Percentiles rank a stretch among this genome's conserved stretches.
Conservation (phyloP, 345 rosid species). For the Populus simonii region DNA sequence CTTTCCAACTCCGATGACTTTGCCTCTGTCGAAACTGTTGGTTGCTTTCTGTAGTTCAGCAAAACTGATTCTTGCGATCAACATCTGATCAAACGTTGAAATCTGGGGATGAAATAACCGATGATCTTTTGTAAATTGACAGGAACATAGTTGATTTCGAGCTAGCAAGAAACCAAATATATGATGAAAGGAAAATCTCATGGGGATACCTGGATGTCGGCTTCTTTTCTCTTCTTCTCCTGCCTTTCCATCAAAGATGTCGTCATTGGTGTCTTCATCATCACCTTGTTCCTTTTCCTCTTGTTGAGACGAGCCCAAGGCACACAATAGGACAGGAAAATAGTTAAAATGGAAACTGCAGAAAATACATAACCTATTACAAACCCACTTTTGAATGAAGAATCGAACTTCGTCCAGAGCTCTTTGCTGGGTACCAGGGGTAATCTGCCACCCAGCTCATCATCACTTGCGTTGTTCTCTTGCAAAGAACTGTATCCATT, state of each 20-base stretch:
- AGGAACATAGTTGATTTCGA: background rate
- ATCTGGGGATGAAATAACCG: background rate
- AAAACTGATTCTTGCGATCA: background rate
- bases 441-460: too few relatives aligned
- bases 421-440: too few relatives aligned
- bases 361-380: constrained; percentile 2
- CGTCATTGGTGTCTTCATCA: too few relatives aligned
- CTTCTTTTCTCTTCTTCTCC: too few relatives aligned
- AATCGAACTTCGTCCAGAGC: background rate
- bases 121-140: too few relatives aligned
- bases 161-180: background rate
- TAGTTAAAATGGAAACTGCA: background rate
- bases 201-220: background rate
- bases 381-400: constrained; percentile 12
- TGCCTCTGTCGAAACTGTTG: background rate
- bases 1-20: constrained; percentile 5
- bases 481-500: background rate
- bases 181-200: background rate
- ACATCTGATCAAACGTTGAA: background rate
- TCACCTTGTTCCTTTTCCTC: too few relatives aligned
- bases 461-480: background rate
- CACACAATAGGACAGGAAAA: constrained; percentile 1
- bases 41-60: constrained; percentile 1
- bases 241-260: too few relatives aligned
- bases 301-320: background rate